A percentile compares a stretch with the other conserved stretches of the same genome.
Conservation (phyloP, 495 filamentous ascomycete species). For the Cercophora newfieldiana region DNA sequence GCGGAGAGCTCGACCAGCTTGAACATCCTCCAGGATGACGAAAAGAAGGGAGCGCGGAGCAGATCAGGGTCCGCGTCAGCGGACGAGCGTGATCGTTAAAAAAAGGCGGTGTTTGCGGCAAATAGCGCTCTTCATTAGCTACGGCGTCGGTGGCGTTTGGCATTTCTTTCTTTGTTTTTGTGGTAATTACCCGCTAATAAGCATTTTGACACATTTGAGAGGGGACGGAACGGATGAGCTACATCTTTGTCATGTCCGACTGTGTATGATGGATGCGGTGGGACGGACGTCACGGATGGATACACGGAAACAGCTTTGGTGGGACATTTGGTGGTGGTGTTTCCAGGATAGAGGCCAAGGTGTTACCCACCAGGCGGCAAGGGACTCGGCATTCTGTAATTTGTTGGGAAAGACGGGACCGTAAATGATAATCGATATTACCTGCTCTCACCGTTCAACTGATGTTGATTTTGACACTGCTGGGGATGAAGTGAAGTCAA, state of each 20-base stretch:
- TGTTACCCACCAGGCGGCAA: neutral
- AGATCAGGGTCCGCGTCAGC: neutral
- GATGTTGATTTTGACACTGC: neutral
- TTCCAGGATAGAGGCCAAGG: neutral
- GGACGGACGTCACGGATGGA: neutral
- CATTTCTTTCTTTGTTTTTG: conserved; percentile 3
- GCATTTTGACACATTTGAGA: conserved; percentile 13
- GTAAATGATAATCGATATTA: conserved; percentile 13
- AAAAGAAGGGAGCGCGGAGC: conserved; percentile 8
- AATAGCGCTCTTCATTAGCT: conserved; percentile 14
- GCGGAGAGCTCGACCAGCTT: conserved; percentile 9
- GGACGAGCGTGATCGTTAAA: neutral
- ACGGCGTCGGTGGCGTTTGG: conserved; percentile 20
- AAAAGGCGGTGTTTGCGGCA: neutral
- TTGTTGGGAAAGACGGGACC: neutral
- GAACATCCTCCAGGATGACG: neutral
- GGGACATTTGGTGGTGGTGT: neutral
- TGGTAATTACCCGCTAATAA: conserved; percentile 1
- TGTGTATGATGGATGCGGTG: neutral
- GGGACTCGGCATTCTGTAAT: neutral
- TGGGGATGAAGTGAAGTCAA: conserved; percentile 8
- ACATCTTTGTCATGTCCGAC: neutral
- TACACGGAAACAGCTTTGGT: neutral
- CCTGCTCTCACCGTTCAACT: neutral
- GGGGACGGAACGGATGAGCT: neutral